Percentiles rank a stretch among this genome's conserved stretches.
phyloP scores from a whole-genome alignment of 2,329 filamentous ascomycete genomes.

The Nemania sp. region DNA sequence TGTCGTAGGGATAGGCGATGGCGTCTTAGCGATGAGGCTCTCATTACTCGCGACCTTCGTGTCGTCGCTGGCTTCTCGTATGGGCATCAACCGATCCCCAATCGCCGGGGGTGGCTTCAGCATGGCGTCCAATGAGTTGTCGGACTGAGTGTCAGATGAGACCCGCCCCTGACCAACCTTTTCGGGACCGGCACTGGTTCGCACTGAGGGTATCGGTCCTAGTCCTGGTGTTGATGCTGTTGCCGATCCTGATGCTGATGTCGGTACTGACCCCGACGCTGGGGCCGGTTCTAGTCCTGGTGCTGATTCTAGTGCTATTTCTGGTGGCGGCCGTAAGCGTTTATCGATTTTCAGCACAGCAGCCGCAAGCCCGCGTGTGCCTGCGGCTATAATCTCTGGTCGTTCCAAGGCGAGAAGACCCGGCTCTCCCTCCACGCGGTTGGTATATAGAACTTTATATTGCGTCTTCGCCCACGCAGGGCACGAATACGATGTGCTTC shows the following conservation, averaged over 20 bases:
- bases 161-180: slow-evolving; percentile 21
- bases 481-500: slow-evolving; percentile 45
- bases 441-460: slow-evolving; percentile 49
- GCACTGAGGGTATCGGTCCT: slow-evolving; percentile 10
- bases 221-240: not conserved
- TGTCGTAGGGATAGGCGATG: slow-evolving; percentile 18
- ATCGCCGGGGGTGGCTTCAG: slow-evolving; percentile 29
- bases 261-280: not conserved
- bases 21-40: slow-evolving; percentile 19
- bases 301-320: not conserved
- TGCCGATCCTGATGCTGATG: slow-evolving; percentile 10
- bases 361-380: slow-evolving; percentile 46
- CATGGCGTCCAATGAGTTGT: too few species aligned
- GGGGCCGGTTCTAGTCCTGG: slow-evolving; percentile 12
- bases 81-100: slow-evolving; percentile 30
- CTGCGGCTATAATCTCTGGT: slow-evolving; percentile 49
- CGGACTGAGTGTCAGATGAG: slow-evolving; percentile 12
- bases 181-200: not conserved
- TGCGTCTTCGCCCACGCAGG: slow-evolving; percentile 52
- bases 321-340: slow-evolving; percentile 41
- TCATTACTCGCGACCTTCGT: slow-evolving; percentile 34
- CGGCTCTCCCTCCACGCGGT: slow-evolving; percentile 45
- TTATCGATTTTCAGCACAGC: slow-evolving; percentile 44
- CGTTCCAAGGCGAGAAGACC: slow-evolving; percentile 54
- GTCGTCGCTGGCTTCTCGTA: slow-evolving; percentile 36